Conservation (phyloP, 306 rosid species). For the Aeschynomene evenia region DNA sequence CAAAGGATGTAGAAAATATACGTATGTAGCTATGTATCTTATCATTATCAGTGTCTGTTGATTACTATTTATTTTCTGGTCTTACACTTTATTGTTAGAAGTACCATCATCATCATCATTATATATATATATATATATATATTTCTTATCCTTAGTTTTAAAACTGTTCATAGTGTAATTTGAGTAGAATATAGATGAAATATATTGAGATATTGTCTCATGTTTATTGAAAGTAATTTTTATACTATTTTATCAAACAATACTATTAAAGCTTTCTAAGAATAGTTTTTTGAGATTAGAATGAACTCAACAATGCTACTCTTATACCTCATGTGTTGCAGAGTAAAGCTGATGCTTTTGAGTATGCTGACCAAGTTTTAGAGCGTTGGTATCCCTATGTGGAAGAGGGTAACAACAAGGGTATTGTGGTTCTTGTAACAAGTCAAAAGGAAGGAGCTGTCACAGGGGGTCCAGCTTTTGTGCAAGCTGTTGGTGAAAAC, state of each 20-base stretch:
- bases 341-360: slow-evolving; percentile 99
- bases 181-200: no score
- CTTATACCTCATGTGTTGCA: no score
- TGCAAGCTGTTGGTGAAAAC: slow-evolving; percentile 87
- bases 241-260: no score
- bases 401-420: slow-evolving; percentile 88
- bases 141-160: no score
- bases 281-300: no score
- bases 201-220: no score
- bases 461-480: slow-evolving; percentile 97
- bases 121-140: no score
- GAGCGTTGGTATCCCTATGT: slow-evolving; percentile 96
- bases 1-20: slow-evolving; percentile 98
- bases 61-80: not conserved
- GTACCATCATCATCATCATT: no score
- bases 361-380: slow-evolving; percentile 95
- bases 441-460: slow-evolving; percentile 98
- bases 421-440: slow-evolving; percentile 86
- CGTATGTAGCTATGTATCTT: slow-evolving; percentile 58
- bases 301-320: no score
- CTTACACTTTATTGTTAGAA: slow-evolving; percentile 7
- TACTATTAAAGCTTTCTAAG: no score
- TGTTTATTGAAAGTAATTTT: no score
- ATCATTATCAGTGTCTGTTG: not conserved
- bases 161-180: no score